These are phyloP conservation scores for Xylariaceae sp. DNA, from an alignment of 2,329 filamentous ascomycete genomes.

Conservation along the genomic window DNA sequence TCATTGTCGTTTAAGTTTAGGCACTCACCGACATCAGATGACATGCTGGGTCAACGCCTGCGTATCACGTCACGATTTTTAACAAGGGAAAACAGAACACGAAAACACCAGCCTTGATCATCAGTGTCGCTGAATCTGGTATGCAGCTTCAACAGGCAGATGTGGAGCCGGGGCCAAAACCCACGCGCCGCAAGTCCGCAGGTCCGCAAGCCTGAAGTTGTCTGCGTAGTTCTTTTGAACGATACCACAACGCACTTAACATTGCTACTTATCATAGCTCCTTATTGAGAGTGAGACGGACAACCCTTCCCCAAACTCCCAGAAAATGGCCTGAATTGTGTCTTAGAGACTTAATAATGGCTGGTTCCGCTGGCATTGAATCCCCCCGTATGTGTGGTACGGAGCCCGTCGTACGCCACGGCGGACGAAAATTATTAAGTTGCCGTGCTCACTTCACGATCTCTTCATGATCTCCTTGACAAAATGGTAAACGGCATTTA, in stretches of 20 bases:
- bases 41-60: slow-evolving; percentile 3
- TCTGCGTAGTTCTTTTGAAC: slow-evolving; percentile 14
- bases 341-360: slow-evolving; percentile 12
- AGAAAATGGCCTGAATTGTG: slow-evolving; percentile 11
- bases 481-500: background rate
- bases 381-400: slow-evolving; percentile 11
- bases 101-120: background rate
- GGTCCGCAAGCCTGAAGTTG: background rate
- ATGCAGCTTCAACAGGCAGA: slow-evolving; percentile 3
- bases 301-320: slow-evolving; percentile 13
- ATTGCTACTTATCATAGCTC: background rate
- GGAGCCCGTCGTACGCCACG: slow-evolving; percentile 10
- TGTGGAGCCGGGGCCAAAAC: slow-evolving; percentile 15
- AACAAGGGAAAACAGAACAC: background rate
- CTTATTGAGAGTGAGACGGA: slow-evolving; percentile 3
- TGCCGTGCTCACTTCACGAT: slow-evolving; percentile 16
- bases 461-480: slow-evolving; percentile 6
- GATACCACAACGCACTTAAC: background rate
- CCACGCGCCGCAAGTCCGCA: slow-evolving; percentile 10
- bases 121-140: background rate
- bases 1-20: background rate
- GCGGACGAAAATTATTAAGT: slow-evolving; percentile 4
- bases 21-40: slow-evolving; percentile 16
- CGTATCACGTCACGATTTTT: slow-evolving; percentile 11
- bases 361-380: slow-evolving; percentile 7